Evolutionary conservation across 768 basidiomycete species (phyloP).

Genomic region (Omphalotus guepiniiformis): DNA sequence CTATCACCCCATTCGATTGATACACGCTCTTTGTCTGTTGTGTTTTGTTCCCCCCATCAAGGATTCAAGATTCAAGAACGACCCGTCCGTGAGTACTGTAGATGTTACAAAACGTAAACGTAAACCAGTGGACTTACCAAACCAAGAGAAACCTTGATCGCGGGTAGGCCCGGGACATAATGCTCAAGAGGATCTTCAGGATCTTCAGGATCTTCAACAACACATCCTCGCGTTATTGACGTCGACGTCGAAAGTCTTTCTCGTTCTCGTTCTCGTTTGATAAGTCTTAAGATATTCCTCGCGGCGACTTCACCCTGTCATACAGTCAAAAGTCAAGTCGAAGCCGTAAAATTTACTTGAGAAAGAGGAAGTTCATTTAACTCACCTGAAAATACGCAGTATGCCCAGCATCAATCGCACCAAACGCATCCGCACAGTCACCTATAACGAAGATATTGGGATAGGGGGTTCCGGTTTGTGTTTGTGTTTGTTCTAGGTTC

Average conservation of each 20-base stretch:
- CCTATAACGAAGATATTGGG: slow-evolving; percentile 59
- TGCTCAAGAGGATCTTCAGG: slow-evolving; percentile 31
- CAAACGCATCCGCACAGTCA: slow-evolving; percentile 61
- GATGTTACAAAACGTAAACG: background rate
- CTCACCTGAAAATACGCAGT: slow-evolving; percentile 47
- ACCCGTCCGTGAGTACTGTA: background rate
- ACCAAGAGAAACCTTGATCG: slow-evolving; percentile 62
- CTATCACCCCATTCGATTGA: slow-evolving; percentile 41
- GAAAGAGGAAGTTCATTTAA: background rate
- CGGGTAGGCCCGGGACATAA: slow-evolving; percentile 44
- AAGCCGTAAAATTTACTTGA: background rate
- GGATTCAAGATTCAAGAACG: background rate
- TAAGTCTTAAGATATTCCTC: slow-evolving; percentile 46
- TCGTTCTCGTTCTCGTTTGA: slow-evolving; percentile 24
- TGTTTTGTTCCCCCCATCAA: background rate
- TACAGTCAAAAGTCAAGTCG: background rate
- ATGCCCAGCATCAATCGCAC: slow-evolving; percentile 58
- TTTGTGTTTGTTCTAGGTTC: background rate
- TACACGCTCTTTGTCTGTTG: slow-evolving; percentile 42
- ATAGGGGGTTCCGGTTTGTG: slow-evolving; percentile 29
- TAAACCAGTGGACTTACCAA: slow-evolving; percentile 32
- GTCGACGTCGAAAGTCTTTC: background rate
- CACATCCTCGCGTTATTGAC: no score
- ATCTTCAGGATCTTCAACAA: background rate
- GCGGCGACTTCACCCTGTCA: slow-evolving; percentile 46